These are phyloP conservation scores for Cytospora paraplurivora DNA, from an alignment of 2,329 filamentous ascomycete genomes.

Conservation along the genomic window DNA sequence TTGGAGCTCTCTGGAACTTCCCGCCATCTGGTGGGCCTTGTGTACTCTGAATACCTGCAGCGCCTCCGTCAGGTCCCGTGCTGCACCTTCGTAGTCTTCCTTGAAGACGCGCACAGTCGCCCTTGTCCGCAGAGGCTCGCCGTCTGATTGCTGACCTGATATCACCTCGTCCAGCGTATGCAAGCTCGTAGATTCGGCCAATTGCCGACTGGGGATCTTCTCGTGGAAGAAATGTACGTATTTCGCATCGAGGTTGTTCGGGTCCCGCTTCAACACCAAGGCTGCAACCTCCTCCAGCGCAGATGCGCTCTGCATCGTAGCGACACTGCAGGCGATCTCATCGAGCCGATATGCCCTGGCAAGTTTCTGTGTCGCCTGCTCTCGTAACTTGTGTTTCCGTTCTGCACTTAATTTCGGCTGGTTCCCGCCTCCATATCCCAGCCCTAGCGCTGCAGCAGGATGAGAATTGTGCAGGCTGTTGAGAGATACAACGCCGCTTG, in stretches of 20 bases:
- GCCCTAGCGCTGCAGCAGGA: slow-evolving; percentile 49
- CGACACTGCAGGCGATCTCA: slow-evolving; percentile 81
- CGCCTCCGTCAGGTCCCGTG: slow-evolving; percentile 69
- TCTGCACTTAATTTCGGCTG: slow-evolving; percentile 70
- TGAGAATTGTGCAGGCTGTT: slow-evolving; percentile 57
- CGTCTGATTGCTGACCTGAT: slow-evolving; percentile 61
- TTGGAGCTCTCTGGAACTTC: slow-evolving; percentile 52
- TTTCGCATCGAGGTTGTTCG: slow-evolving; percentile 71
- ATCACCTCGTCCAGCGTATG: slow-evolving; percentile 69
- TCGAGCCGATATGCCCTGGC: slow-evolving; percentile 77
- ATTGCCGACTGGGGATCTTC: slow-evolving; percentile 76
- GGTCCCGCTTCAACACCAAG: slow-evolving; percentile 70
- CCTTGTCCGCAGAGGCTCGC: slow-evolving; percentile 69
- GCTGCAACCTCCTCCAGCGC: slow-evolving; percentile 75
- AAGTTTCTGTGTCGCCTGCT: slow-evolving; percentile 77
- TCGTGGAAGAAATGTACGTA: slow-evolving; percentile 95
- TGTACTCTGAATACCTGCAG: slow-evolving; percentile 58
- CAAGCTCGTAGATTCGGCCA: slow-evolving; percentile 72
- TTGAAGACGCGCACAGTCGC: slow-evolving; percentile 77
- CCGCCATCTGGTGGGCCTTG: slow-evolving; percentile 52
- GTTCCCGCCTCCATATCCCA: slow-evolving; percentile 60
- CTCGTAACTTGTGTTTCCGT: slow-evolving; percentile 75
- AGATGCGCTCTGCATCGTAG: slow-evolving; percentile 79
- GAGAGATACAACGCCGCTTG: slow-evolving; percentile 70
- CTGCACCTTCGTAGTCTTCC: slow-evolving; percentile 70